A percentile compares a stretch with the other conserved stretches of the same genome.
Conservation (phyloP, 352 stramenopile genomes). For the Phytophthora tentaculata region DNA sequence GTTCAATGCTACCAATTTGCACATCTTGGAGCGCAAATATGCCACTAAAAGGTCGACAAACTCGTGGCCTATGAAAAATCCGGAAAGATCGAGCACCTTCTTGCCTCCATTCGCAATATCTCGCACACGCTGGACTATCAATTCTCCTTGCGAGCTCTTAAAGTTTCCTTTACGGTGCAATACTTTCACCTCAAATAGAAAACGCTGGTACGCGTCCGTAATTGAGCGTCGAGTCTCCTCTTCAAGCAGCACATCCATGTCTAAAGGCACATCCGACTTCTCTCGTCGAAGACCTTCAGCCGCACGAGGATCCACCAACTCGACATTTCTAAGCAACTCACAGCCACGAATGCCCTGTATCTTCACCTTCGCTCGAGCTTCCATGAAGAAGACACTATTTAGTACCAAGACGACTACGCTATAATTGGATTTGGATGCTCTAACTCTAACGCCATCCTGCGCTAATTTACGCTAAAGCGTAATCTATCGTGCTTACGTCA, state of each 20-base stretch:
- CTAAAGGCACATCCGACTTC: conserved; percentile 15
- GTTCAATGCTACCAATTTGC: conserved; percentile 53
- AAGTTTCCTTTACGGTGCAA: conserved; percentile 75
- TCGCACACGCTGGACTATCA: conserved; percentile 60
- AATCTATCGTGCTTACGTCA: not conserved
- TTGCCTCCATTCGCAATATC: conserved; percentile 43
- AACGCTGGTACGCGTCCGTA: conserved; percentile 63
- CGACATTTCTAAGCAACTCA: conserved; percentile 48
- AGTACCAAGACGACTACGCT: not conserved
- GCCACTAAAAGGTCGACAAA: conserved; percentile 61
- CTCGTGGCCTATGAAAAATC: conserved; percentile 64
- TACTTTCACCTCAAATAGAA: conserved; percentile 71
- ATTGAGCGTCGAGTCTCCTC: conserved; percentile 67
- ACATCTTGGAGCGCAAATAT: conserved; percentile 61
- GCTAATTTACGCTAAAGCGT: conserved; percentile 1
- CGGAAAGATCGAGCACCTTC: conserved; percentile 54
- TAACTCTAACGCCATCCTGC: not conserved
- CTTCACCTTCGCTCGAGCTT: conserved; percentile 35
- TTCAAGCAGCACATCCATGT: conserved; percentile 64
- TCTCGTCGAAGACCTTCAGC: conserved; percentile 62
- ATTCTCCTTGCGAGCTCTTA: conserved; percentile 58
- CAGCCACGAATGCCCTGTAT: conserved; percentile 54
- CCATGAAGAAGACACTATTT: conserved; percentile 22
- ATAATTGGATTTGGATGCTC: no score
- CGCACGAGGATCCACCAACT: conserved; percentile 61